Percentiles rank a stretch among this genome's conserved stretches.
These are phyloP conservation scores for Myriosclerotinia duriaeana DNA, from an alignment of 2,329 filamentous ascomycete genomes.

Conservation along the genomic window DNA sequence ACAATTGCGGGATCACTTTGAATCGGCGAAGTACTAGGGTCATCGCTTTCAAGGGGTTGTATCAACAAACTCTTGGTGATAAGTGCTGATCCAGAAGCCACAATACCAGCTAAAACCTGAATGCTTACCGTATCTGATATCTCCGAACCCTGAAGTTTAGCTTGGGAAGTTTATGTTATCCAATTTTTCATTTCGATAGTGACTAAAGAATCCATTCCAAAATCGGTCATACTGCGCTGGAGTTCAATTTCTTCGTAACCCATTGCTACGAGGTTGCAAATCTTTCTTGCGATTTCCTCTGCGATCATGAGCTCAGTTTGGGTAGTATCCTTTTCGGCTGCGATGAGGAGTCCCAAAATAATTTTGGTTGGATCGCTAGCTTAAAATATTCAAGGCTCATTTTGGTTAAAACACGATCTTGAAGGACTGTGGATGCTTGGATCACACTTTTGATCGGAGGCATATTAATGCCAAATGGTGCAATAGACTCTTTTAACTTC, in stretches of 20 bases:
- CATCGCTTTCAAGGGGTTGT: not conserved
- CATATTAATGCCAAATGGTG: not conserved
- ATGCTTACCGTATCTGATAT: not conserved
- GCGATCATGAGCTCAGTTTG: too few relatives aligned
- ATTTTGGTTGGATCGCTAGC: not conserved
- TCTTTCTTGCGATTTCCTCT: not conserved
- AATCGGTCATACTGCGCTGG: not conserved
- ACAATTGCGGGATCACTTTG: not conserved
- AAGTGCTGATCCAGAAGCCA: not conserved
- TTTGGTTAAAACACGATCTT: not conserved
- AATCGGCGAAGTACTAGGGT: not conserved
- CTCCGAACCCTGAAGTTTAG: not conserved
- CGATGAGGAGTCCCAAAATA: not conserved
- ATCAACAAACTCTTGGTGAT: not conserved
- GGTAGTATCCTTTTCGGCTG: not conserved
- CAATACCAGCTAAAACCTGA: not conserved
- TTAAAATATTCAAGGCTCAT: not conserved
- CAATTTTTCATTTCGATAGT: conserved; percentile 4
- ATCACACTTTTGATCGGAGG: not conserved
- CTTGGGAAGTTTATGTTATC: not conserved
- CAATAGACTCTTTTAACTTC: too few relatives aligned
- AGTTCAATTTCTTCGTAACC: not conserved
- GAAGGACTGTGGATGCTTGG: not conserved
- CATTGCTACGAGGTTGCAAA: not conserved
- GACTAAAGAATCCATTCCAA: conserved; percentile 10